Conservation (phyloP, 208 protist species). For the Zelonia costaricensis region DNA sequence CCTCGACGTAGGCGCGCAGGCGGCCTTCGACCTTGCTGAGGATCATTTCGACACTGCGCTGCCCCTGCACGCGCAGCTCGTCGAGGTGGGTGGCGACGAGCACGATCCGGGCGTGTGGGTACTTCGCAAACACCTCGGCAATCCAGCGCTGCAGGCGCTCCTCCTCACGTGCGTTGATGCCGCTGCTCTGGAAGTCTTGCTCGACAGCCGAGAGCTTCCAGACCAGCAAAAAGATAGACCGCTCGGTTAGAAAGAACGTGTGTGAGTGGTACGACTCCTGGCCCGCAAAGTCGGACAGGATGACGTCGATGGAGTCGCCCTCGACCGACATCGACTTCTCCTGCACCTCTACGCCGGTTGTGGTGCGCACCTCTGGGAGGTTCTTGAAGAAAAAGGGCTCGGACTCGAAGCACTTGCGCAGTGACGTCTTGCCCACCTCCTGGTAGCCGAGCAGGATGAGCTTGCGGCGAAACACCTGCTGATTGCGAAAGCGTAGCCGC, state of each 20-base stretch:
- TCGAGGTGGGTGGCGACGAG: conserved; percentile 90
- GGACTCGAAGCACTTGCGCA: conserved; percentile 88
- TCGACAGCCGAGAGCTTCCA: conserved; percentile 91
- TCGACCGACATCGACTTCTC: conserved; percentile 58
- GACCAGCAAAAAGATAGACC: conserved; percentile 86
- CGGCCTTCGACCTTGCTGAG: conserved; percentile 77
- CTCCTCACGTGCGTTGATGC: conserved; percentile 82
- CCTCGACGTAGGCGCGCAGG: conserved; percentile 63
- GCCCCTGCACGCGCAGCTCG: conserved; percentile 80
- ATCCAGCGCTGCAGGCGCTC: conserved; percentile 85
- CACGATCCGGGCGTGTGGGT: conserved; percentile 66
- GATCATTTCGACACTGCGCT: conserved; percentile 87
- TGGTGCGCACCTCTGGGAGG: conserved; percentile 81
- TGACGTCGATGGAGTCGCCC: conserved; percentile 60
- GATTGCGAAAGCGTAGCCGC: conserved; percentile 52
- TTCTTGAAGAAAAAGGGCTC: conserved; percentile 82
- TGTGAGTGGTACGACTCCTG: conserved; percentile 90
- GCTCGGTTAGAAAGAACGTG: conserved; percentile 83
- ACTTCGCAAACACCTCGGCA: conserved; percentile 89
- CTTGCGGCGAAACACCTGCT: conserved; percentile 76
- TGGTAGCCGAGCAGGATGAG: conserved; percentile 85
- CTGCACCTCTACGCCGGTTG: conserved; percentile 80
- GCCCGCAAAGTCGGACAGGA: conserved; percentile 85
- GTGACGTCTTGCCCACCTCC: conserved; percentile 89
- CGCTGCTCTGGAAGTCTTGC: conserved; percentile 79